Evolutionary conservation across 1,284 basidiomycete species (phyloP), one percentile per base, ranked within the genome.

Genomic region (Pseudozyma sp.): DNA sequence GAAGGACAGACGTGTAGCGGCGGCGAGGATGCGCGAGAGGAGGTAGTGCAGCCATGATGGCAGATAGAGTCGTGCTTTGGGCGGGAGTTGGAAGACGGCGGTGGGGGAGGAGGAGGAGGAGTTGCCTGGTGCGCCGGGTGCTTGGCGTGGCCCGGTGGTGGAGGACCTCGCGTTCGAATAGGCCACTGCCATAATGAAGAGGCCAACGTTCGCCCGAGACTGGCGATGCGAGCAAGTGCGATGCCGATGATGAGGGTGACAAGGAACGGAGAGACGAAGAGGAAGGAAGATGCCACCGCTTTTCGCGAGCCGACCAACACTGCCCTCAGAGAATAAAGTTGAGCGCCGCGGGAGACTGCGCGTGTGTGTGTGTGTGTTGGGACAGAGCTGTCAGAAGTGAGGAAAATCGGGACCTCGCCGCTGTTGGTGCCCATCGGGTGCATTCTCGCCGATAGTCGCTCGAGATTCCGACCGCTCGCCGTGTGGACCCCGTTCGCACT

Each of bases 1-100:
- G 35, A 77, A 73, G 45, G 63, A 59, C n/a, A 84, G 75, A 19
- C 82, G 80, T 16, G 70, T 63, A 0, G 72, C 75, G 8, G 82
- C 81, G 30, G 77, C 67, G 19, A 79, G 66, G 30, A 80, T 79
- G 17, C 79, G 65, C 7, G 79, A 65, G 40, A 80, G 57, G 45
- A 81, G 63, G 51, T 81, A 81, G 54, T 68, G 67, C 13, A 79
- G 54, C 47, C 72, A 63, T 3, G 45, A 43, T 0, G 78, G 78
- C 9, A 77, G 63, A 37, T 67, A 66, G 39, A 56, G 59, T 3
- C 59, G 68, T 19, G 68, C 72, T 44, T 75, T 75, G 10, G 64
- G 67, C 14, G 72, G 52, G 5, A 75, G 72, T 39, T 69, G 71
- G 29, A 62, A 62, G 39, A 66, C 55, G 47, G 48, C 34, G 4